Percentiles rank a stretch among this genome's conserved stretches.
Evolutionary conservation across 2,329 filamentous ascomycete species (phyloP).

Genomic region (Fusarium sterilihyphosum): DNA sequence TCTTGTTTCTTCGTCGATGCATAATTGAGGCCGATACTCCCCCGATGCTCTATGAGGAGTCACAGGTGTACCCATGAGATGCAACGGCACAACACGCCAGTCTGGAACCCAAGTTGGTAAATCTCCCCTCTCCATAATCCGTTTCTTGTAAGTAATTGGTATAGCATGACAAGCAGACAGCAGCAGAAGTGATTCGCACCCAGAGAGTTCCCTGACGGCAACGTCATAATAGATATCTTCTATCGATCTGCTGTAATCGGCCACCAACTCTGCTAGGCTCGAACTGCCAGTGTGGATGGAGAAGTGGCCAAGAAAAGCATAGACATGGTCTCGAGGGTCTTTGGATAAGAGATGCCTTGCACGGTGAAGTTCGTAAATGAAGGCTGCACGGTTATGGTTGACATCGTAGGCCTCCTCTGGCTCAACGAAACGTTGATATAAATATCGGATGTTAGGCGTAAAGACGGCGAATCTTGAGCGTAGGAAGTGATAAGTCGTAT

Average conservation of each 20-base stretch:
- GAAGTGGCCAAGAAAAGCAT: slow-evolving; percentile 51
- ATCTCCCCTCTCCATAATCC: not conserved
- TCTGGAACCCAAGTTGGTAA: slow-evolving; percentile 53
- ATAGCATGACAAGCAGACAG: slow-evolving; percentile 44
- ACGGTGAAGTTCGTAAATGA: slow-evolving; percentile 51
- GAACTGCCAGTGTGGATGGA: slow-evolving; percentile 41
- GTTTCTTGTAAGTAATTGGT: slow-evolving; percentile 19
- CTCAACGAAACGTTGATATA: slow-evolving; percentile 48
- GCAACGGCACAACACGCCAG: slow-evolving; percentile 48
- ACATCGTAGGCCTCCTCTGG: slow-evolving; percentile 41
- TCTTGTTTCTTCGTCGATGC: slow-evolving; percentile 37
- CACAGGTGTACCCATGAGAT: slow-evolving; percentile 46
- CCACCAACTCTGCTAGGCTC: slow-evolving; percentile 36
- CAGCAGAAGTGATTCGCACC: slow-evolving; percentile 43
- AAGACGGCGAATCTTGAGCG: slow-evolving; percentile 44
- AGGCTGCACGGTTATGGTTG: slow-evolving; percentile 47
- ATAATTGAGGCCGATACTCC: slow-evolving; percentile 39
- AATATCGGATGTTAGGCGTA: slow-evolving; percentile 48
- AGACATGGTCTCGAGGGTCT: slow-evolving; percentile 49
- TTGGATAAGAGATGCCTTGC: slow-evolving; percentile 47
- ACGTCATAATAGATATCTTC: slow-evolving; percentile 49
- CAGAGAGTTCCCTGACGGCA: slow-evolving; percentile 44
- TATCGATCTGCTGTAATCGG: slow-evolving; percentile 45
- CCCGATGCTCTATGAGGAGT: slow-evolving; percentile 47
- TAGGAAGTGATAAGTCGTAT: slow-evolving; percentile 47